These are phyloP conservation scores for Paspalum vaginatum DNA, from an alignment of 176 grass and related monocot species.

Conservation along the genomic window DNA sequence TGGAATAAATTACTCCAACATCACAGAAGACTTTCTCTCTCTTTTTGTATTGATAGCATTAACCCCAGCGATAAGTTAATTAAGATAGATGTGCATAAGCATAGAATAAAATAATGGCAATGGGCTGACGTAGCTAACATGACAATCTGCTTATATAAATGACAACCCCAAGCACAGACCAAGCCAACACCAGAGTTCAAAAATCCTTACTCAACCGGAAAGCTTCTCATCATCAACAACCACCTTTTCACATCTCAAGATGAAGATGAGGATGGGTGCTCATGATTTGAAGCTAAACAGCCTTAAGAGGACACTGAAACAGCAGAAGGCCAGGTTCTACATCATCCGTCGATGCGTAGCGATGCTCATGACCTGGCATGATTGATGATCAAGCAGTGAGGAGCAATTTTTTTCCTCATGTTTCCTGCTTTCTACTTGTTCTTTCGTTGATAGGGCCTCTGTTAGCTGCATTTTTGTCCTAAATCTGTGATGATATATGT, in stretches of 20 bases:
- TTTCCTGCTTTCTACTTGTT: constrained; percentile 2
- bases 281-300: constrained; percentile 46
- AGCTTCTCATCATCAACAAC: not conserved
- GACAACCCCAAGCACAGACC: not conserved
- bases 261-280: constrained; percentile 44
- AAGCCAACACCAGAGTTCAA: constrained; percentile 8
- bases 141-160: constrained; percentile 40
- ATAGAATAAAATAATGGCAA: constrained; percentile 2
- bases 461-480: constrained; percentile 24
- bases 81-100: constrained; percentile 18
- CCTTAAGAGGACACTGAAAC: constrained; percentile 55
- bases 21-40: constrained; percentile 4
- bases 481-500: constrained; percentile 34
- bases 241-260: not conserved
- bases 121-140: constrained; percentile 27
- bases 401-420: not conserved
- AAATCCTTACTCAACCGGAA: not conserved
- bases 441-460: not conserved
- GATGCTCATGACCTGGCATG: constrained; percentile 64
- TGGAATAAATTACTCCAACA: constrained; percentile 19
- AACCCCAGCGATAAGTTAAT: constrained; percentile 33
- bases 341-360: constrained; percentile 62
- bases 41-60: constrained; percentile 25
- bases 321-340: constrained; percentile 67
- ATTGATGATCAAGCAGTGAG: constrained; percentile 20